These are phyloP conservation scores for Mycena capillaripes DNA, from an alignment of 768 basidiomycete genomes.

Conservation along the genomic window DNA sequence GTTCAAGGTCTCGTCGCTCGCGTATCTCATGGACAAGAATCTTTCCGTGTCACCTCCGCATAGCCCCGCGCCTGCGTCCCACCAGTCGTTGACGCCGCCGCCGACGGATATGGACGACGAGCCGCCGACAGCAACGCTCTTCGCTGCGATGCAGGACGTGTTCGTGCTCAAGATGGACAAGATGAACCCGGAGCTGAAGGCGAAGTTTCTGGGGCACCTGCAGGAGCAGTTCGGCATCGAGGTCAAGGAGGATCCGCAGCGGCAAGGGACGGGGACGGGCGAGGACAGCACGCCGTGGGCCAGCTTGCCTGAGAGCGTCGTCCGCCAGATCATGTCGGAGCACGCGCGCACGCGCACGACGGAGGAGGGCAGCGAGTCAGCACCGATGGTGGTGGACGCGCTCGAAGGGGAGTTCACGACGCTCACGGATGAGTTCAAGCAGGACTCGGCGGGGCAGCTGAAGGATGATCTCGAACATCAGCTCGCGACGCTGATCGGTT, in stretches of 20 bases:
- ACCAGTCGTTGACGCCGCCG: constrained; percentile 6
- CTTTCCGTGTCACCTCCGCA: constrained; percentile 32
- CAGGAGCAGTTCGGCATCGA: constrained; percentile 33
- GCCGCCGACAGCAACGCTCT: constrained; percentile 28
- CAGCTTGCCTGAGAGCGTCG: constrained; percentile 14
- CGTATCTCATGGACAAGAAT: constrained; percentile 34
- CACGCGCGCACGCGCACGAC: not conserved
- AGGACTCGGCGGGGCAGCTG: constrained; percentile 22
- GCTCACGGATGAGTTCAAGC: constrained; percentile 28
- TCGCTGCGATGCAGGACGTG: constrained; percentile 34
- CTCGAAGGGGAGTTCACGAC: constrained; percentile 15
- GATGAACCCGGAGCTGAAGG: constrained; percentile 31
- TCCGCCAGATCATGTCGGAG: constrained; percentile 29
- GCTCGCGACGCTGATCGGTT: constrained; percentile 18
- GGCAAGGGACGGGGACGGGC: not conserved
- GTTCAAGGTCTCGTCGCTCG: constrained; percentile 32
- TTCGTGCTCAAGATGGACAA: constrained; percentile 34
- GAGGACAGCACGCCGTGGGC: constrained; percentile 19
- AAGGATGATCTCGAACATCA: constrained; percentile 29
- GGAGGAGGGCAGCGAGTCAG: not conserved
- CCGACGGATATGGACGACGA: constrained; percentile 22
- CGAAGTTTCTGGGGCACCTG: constrained; percentile 21
- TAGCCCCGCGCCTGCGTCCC: constrained; percentile 6
- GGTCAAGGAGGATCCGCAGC: constrained; percentile 10
- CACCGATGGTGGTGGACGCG: constrained; percentile 14